phyloP scores from a whole-genome alignment of 352 stramenopile genomes.

The Globisporangium canariense region DNA sequence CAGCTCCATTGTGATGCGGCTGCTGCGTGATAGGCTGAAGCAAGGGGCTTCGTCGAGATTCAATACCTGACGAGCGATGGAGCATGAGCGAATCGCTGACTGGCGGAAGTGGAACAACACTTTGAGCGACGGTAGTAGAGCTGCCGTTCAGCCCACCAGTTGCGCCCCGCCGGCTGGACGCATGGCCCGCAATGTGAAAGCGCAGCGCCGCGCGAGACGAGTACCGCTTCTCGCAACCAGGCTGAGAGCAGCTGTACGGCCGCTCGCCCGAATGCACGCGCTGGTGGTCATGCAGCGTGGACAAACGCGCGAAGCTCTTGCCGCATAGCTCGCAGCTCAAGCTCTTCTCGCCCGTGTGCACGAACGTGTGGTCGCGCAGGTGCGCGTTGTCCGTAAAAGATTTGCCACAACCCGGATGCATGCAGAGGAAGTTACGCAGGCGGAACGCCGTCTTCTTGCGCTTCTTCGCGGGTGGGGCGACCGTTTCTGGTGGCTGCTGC shows the following conservation, averaged over 20 bases:
- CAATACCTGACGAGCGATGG: background rate
- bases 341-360: conserved; percentile 72
- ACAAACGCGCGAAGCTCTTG: conserved; percentile 50
- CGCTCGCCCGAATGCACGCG: conserved; percentile 76
- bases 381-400: conserved; percentile 71
- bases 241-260: conserved; percentile 43
- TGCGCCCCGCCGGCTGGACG: background rate
- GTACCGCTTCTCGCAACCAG: conserved; percentile 29
- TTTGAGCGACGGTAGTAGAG: background rate
- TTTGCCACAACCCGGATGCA: conserved; percentile 63
- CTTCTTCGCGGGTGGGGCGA: conserved; percentile 20
- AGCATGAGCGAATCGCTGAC: background rate
- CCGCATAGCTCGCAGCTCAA: conserved; percentile 41
- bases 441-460: conserved; percentile 45
- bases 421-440: conserved; percentile 68
- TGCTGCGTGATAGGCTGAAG: background rate
- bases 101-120: too few relatives aligned
- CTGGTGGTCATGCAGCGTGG: conserved; percentile 58
- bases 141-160: background rate
- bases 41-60: background rate
- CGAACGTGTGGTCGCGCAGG: conserved; percentile 62
- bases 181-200: conserved; percentile 46
- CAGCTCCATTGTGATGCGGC: background rate
- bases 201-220: conserved; percentile 59
- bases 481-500: background rate